Evolutionary conservation across 148 eudicot species (phyloP).

Genomic region (Cornus controversa): DNA sequence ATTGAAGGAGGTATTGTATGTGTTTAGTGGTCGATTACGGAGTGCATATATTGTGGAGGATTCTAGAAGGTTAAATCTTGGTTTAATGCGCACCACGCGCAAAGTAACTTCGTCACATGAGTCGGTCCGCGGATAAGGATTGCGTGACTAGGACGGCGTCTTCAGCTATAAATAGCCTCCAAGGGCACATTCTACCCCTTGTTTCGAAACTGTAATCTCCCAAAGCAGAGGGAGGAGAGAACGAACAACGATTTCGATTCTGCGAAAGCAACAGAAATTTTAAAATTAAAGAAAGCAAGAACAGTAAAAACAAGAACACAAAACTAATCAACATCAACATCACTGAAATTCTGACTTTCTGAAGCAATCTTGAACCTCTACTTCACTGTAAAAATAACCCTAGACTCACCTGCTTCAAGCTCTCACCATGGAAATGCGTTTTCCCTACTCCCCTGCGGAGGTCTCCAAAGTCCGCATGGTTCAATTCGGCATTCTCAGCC

Average conservation of each 20-base stretch:
- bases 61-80: too few relatives aligned
- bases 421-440: constrained; percentile 65
- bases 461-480: constrained; percentile 83
- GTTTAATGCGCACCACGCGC: background rate
- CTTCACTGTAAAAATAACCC: background rate
- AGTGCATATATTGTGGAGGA: too few relatives aligned
- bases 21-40: too few relatives aligned
- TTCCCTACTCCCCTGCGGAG: constrained; percentile 90
- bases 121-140: background rate
- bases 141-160: background rate
- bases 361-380: background rate
- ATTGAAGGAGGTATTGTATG: too few relatives aligned
- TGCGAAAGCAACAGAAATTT: background rate
- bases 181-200: background rate
- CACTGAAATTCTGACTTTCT: background rate
- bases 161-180: background rate
- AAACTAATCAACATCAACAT: background rate
- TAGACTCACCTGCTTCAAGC: background rate
- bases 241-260: background rate
- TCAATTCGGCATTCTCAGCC: constrained; percentile 95
- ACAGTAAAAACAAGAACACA: too few relatives aligned
- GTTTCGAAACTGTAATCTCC: background rate
- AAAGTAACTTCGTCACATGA: too few relatives aligned
- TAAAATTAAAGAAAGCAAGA: too few relatives aligned
- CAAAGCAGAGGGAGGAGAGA: background rate